Evolutionary conservation across 768 basidiomycete genomes (phyloP), one percentile per base, ranked within the genome.

Genomic region (Neoboletus magnificus): DNA sequence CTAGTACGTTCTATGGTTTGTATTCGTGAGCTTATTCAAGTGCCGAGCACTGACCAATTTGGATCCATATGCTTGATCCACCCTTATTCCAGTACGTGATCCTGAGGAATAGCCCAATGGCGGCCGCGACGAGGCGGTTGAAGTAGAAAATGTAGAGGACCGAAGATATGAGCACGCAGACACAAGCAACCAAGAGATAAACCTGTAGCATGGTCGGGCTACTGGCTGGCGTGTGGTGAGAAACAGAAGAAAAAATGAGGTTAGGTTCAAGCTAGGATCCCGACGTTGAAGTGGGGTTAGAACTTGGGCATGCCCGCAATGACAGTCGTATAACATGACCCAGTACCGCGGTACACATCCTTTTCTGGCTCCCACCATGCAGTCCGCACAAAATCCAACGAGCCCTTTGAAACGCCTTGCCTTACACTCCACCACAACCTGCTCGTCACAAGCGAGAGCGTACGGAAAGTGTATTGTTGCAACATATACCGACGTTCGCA

Each of bases 381-480:
- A 66, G 29, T 27, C 69, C n/a, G 57, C 72, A 42, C 61, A 63
- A 37, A 63, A 72, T 39, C 58, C 74, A 40, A 67, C 70, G 32
- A 69, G 63, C 15, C 86, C 87, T 25, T 66, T 92, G 40, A 77
- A 81, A 57, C 79, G 82, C 25, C 73, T 92, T 23, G 90, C 89
- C n/a, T 59, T 82, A 20, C 83, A 87, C 60, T 80, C 89, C 3
- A 90, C 88, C 2, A 78, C 79, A 3, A 89, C 88, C 16, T 91
- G 90, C 63, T 75, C 87, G 10, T 58, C 77, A 8, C 82, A 93
- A 66, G 93, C 94, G 27, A 71, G 82, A 4, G 77, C 73, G 6
- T 99, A 99, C 68, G 96, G 93, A 23, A 87, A 87, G 76, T 99
- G 96, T 72, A 85, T 98, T 44, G 76, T 88, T 29, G 81, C 83